Percentiles rank a stretch among this genome's conserved stretches.
phyloP scores from a whole-genome alignment of 352 stramenopile species.

The Globisporangium abappressorium region DNA sequence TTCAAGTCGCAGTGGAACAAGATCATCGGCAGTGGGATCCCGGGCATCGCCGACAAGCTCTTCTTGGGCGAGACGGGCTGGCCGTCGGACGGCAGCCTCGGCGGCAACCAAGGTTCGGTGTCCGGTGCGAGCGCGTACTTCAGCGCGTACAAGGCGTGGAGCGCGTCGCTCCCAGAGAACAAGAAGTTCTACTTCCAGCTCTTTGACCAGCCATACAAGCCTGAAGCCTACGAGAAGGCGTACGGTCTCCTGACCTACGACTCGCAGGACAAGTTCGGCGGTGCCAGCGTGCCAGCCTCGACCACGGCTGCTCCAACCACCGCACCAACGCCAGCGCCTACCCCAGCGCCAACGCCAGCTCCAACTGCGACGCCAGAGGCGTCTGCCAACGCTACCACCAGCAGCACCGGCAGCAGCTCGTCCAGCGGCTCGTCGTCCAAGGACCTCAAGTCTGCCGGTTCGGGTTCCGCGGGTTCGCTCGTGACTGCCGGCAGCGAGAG shows the following conservation, averaged over 20 bases:
- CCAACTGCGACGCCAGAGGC: slow-evolving; percentile 6
- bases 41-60: slow-evolving; percentile 36
- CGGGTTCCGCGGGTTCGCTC: slow-evolving; percentile 10
- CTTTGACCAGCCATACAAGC: slow-evolving; percentile 57
- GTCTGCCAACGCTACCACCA: background rate
- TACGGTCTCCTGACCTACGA: slow-evolving; percentile 51
- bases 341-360: slow-evolving; percentile 10
- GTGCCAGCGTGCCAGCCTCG: slow-evolving; percentile 21
- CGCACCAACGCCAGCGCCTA: slow-evolving; percentile 6
- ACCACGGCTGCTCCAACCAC: slow-evolving; percentile 20
- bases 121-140: slow-evolving; percentile 46
- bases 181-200: slow-evolving; percentile 80
- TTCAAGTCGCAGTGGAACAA: slow-evolving; percentile 48
- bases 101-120: slow-evolving; percentile 35
- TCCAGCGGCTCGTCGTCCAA: background rate
- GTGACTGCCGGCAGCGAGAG: slow-evolving; percentile 4
- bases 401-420: background rate
- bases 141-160: slow-evolving; percentile 59
- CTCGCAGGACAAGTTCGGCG: slow-evolving; percentile 52
- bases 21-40: slow-evolving; percentile 33
- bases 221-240: slow-evolving; percentile 38
- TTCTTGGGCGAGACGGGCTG: slow-evolving; percentile 55
- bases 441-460: slow-evolving; percentile 14
- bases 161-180: slow-evolving; percentile 32
- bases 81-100: slow-evolving; percentile 34